These are phyloP conservation scores for Cucumis sativus DNA, from an alignment of 306 rosid genomes.

Conservation along the genomic window Cucumber_9930_V3 NC_026657.2:27873001-27873500, in stretches of 20 bases:
- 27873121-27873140: conserved; percentile 82
- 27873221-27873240: not conserved
- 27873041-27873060: conserved; percentile 94
- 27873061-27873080: conserved; percentile 72
- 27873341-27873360: not conserved
- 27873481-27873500: no score
- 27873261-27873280: not conserved
- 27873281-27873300: not conserved
- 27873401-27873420: not conserved
- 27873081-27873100: conserved; percentile 57
- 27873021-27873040: conserved; percentile 82
- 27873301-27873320: not conserved
- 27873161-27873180: conserved; percentile 89
- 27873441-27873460: not conserved
- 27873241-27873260: not conserved
- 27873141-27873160: conserved; percentile 68
- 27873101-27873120: conserved; percentile 88
- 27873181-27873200: conserved; percentile 99
- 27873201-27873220: conserved; percentile 20
- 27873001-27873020: conserved; percentile 74
- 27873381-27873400: not conserved
- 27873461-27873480: no score
- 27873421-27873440: not conserved
- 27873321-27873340: not conserved
- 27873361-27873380: not conserved